Conservation (phyloP, 345 rosid genomes). For the Noccaea caerulescens region DNA sequence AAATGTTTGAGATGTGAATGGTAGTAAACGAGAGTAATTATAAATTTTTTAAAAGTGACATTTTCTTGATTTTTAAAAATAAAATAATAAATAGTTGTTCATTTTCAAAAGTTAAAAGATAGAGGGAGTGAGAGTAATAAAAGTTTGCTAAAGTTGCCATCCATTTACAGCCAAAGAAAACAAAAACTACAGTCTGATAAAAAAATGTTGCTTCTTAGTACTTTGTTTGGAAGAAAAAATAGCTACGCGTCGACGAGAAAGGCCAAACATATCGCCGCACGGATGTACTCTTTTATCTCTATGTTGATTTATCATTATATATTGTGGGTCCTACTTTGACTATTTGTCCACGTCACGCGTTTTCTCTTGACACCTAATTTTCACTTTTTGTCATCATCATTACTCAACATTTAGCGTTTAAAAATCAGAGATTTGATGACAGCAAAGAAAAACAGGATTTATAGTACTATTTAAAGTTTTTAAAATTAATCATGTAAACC, state of each 20-base stretch:
- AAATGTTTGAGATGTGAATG: no score
- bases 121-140: no score
- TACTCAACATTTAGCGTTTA: slow-evolving; percentile 19
- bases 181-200: neutral
- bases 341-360: slow-evolving; percentile 40
- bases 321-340: slow-evolving; percentile 36
- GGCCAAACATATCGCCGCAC: slow-evolving; percentile 41
- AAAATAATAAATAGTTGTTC: no score
- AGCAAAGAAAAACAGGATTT: neutral
- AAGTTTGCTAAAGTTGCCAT: no score
- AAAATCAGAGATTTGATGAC: neutral
- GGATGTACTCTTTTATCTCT: slow-evolving; percentile 23
- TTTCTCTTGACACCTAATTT: neutral
- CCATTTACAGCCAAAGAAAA: neutral
- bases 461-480: neutral
- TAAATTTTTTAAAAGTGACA: no score
- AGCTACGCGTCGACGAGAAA: slow-evolving; percentile 23
- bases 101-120: no score
- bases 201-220: neutral
- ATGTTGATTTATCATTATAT: neutral
- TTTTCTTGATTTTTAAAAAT: no score
- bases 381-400: slow-evolving; percentile 5
- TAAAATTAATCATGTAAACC: no score
- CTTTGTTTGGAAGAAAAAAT: neutral
- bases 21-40: no score